Evolutionary conservation across 2,329 filamentous ascomycete species (phyloP), one percentile per base, ranked within the genome.

Genomic region (Blastomyces silverae): DNA sequence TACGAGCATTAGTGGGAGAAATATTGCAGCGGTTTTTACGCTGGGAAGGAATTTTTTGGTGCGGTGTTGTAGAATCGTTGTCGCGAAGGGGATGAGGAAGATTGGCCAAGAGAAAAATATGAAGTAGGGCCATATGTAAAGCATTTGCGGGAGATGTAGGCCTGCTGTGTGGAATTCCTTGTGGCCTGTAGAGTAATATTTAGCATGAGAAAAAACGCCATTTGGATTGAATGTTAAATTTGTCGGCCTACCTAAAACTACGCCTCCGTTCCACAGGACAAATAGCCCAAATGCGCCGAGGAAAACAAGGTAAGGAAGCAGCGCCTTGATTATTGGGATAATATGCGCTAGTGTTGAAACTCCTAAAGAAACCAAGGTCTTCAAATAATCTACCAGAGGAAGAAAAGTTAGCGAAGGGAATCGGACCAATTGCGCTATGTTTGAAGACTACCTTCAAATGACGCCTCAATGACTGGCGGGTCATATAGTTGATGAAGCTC

Each of bases 121-220:
- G 65, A 96, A 87, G 67, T 96, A 89, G 0, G 92, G 89, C 89
- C 92, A 96, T 69, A 97, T 88, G 73, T 99, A 99, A 22, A 97
- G 87, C 85, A 99, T 90, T 77, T 99, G 94, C 0, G 93, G 84
- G 5, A 94, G 79, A 73, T 99, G 93, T 15, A 97, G 79, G 0
- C 92, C 94, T 0, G 92, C 92, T 42, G 94, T 83, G 72, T 99
- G 94, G 73, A 96, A 97, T 34, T 90, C 88, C 78, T 97, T 97
- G 77, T 99, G 94, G 48, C 92, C 90, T 91, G 64, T 3, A 28
- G 28, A 13, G 1, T 50, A 64, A 79, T 63, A 80, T 71, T 63
- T 8, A 66, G 25, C 39, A 46, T 65, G 22, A 31, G 52, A 44
- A 52, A 5, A 34, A 39, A n/a, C 15, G 25, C 31, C 22, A 61